phyloP scores from a whole-genome alignment of 2,329 filamentous ascomycete genomes.

The Botrytis sinoallii region DNA sequence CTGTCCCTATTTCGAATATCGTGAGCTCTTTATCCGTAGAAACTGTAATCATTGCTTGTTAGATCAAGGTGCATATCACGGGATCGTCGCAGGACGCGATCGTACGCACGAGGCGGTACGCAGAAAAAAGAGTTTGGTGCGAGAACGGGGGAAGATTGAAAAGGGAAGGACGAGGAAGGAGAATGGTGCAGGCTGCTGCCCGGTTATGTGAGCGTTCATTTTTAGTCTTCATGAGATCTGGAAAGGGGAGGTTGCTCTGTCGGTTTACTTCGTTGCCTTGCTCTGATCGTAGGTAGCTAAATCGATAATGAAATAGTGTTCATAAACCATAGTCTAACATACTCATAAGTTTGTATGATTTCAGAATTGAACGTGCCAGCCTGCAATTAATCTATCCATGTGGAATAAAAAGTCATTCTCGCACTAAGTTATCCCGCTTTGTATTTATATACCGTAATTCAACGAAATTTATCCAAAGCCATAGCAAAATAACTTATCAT shows the following conservation, averaged over 20 bases:
- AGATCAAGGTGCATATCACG: not conserved
- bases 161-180: not conserved
- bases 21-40: not conserved
- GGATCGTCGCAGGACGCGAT: not conserved
- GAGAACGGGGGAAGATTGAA: not conserved
- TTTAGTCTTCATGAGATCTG: not conserved
- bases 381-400: accelerated
- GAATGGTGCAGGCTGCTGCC: not conserved
- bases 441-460: too few relatives aligned
- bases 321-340: not conserved
- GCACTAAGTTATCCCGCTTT: too few relatives aligned
- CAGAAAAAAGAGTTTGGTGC: not conserved
- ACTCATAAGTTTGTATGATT: not conserved
- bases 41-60: not conserved
- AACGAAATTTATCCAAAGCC: too few relatives aligned
- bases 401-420: accelerated
- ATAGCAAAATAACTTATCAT: too few relatives aligned
- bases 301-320: not conserved
- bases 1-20: not conserved
- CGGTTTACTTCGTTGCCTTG: not conserved
- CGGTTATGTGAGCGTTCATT: not conserved
- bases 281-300: not conserved
- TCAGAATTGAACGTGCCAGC: not conserved
- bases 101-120: not conserved
- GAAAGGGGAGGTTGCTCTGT: not conserved